A percentile compares a stretch with the other conserved stretches of the same genome.
Conservation (phyloP, 1,139 yeast genomes). For the Eremothecium sinecaudum region DNA sequence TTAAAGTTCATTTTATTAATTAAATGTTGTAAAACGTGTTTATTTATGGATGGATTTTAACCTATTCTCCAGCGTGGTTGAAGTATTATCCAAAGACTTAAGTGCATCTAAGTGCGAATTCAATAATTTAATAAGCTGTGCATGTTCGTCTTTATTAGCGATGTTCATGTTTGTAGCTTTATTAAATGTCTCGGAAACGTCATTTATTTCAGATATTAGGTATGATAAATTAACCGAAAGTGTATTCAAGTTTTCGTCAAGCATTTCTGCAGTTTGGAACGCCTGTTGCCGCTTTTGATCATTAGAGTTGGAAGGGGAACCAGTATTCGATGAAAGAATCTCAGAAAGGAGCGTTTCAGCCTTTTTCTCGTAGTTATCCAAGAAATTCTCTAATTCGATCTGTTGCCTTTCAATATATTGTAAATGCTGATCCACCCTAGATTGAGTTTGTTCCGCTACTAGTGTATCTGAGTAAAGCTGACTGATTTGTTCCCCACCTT, state of each 20-base stretch:
- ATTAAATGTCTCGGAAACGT: slow-evolving; percentile 74
- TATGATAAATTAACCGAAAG: slow-evolving; percentile 69
- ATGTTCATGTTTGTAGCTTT: slow-evolving; percentile 43
- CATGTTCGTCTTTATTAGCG: slow-evolving; percentile 28
- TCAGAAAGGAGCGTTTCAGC: slow-evolving; percentile 51
- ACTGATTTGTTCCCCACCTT: slow-evolving; percentile 78
- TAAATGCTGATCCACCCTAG: slow-evolving; percentile 77
- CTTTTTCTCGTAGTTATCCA: slow-evolving; percentile 79
- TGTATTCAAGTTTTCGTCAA: slow-evolving; percentile 72
- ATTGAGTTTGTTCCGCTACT: slow-evolving; percentile 77
- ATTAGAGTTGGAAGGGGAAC: slow-evolving; percentile 24
- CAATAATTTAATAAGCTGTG: slow-evolving; percentile 67
- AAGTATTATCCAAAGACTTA: slow-evolving; percentile 73
- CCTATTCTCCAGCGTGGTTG: slow-evolving; percentile 59
- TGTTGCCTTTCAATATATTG: slow-evolving; percentile 86
- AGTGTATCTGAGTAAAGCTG: slow-evolving; percentile 69
- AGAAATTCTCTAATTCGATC: slow-evolving; percentile 73
- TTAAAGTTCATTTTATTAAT: too few relatives aligned
- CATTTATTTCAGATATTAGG: slow-evolving; percentile 76
- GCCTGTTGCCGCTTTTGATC: slow-evolving; percentile 91
- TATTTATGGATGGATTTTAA: slow-evolving; percentile 30
- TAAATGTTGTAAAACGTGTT: too few relatives aligned
- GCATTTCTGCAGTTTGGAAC: slow-evolving; percentile 73
- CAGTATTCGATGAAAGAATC: slow-evolving; percentile 32
- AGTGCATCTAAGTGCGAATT: slow-evolving; percentile 85